Percentiles rank a stretch among this genome's conserved stretches.
Evolutionary conservation across 2,329 filamentous ascomycete genomes (phyloP).

Genomic region (Tolypocladium inflatum): DNA sequence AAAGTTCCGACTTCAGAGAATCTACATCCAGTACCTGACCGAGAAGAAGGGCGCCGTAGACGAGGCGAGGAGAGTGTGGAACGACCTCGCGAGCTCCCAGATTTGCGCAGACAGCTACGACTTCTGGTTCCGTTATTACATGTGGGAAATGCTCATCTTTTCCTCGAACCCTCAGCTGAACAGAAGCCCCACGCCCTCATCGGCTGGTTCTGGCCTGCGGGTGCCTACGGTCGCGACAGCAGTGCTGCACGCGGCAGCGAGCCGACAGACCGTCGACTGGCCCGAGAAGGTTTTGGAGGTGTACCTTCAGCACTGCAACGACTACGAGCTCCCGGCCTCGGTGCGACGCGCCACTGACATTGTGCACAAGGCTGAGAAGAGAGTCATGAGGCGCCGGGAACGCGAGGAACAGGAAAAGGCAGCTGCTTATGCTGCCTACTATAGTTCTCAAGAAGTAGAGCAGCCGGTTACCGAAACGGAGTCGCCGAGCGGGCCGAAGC

Average conservation of each 20-base stretch:
- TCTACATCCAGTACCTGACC: slow-evolving; percentile 84
- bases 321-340: slow-evolving; percentile 72
- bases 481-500: slow-evolving; percentile 45
- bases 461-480: slow-evolving; percentile 10
- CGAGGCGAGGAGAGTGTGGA: slow-evolving; percentile 70
- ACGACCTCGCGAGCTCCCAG: slow-evolving; percentile 53
- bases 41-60: slow-evolving; percentile 72
- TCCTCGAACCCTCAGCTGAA: slow-evolving; percentile 33
- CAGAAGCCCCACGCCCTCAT: slow-evolving; percentile 42
- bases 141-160: slow-evolving; percentile 74
- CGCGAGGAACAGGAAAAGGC: slow-evolving; percentile 54
- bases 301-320: slow-evolving; percentile 74
- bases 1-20: slow-evolving; percentile 78
- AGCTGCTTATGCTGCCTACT: slow-evolving; percentile 36
- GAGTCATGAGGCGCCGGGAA: slow-evolving; percentile 53
- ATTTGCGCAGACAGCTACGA: slow-evolving; percentile 71
- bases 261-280: slow-evolving; percentile 57
- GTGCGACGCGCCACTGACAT: slow-evolving; percentile 66
- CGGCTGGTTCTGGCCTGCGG: slow-evolving; percentile 37
- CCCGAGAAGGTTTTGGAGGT: slow-evolving; percentile 68
- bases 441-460: slow-evolving; percentile 19
- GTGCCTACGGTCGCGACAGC: slow-evolving; percentile 66
- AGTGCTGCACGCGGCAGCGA: slow-evolving; percentile 63
- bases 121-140: slow-evolving; percentile 89
- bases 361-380: slow-evolving; percentile 58